Evolutionary conservation across 805 yeast species (phyloP).

Genomic region (Teunomyces barrocoloradensis): DNA sequence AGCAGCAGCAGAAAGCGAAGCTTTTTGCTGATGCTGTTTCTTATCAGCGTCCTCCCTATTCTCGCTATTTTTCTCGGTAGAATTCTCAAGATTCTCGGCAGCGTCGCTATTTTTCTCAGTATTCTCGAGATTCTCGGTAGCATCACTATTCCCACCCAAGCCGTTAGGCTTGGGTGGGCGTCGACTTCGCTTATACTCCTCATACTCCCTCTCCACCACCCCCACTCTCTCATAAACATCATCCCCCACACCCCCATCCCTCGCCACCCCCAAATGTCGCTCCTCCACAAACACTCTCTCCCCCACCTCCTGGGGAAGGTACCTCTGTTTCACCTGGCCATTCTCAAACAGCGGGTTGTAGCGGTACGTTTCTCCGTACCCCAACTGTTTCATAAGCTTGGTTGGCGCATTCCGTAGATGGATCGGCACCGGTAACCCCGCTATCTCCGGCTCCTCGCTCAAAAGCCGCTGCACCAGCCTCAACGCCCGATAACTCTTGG

Average conservation of each 20-base stretch:
- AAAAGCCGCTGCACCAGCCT: constrained; percentile 60
- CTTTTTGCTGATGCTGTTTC: too few species aligned
- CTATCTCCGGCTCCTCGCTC: constrained; percentile 53
- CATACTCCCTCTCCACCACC: constrained; percentile 9
- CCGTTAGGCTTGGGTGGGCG: not conserved
- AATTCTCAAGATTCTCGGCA: too few species aligned
- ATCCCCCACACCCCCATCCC: constrained; percentile 14
- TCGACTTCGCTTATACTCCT: constrained; percentile 11
- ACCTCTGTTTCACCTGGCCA: constrained; percentile 73
- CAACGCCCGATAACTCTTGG: constrained; percentile 81
- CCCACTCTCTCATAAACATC: constrained; percentile 13
- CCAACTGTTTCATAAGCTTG: constrained; percentile 79
- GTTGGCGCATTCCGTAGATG: constrained; percentile 97
- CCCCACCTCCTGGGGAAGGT: constrained; percentile 62
- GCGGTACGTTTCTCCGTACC: constrained; percentile 80
- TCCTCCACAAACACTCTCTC: constrained; percentile 50
- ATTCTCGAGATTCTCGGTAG: not conserved
- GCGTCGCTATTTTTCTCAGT: too few species aligned
- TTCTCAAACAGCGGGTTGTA: constrained; percentile 79
- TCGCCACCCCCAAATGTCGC: constrained; percentile 50
- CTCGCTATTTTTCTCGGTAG: not conserved
- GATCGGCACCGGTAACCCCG: constrained; percentile 65
- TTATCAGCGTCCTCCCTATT: not conserved
- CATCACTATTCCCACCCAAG: not conserved
- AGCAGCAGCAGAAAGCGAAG: too few species aligned